Base-by-base conservation (phyloP, 2,329 filamentous ascomycete species). In the Cercospora sesami region DNA sequence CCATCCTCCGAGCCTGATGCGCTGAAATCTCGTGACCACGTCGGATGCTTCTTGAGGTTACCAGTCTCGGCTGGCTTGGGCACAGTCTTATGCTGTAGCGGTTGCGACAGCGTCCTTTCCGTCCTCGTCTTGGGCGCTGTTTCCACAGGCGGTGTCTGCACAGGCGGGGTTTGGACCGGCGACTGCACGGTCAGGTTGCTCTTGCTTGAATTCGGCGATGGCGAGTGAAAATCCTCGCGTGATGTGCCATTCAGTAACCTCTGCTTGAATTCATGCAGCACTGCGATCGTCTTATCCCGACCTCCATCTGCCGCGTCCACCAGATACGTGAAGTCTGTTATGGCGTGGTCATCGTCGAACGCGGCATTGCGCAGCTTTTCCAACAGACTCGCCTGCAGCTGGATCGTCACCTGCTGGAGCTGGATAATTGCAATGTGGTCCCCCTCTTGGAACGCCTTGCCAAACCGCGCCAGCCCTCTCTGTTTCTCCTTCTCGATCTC, bases 401-500 rank as follows among this genome's bases (percentile, higher is more conserved):
- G 70, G 21, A 77, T 76, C 1, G 73, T 75, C 63, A 78, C 74
- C 57, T 74, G 69, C 70, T 76, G 75, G 64, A 78, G 67, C 42
- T 75, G 72, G 9, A 76, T 75, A 53, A 78, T 71, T 14, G 75
- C 74, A 8, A 75, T 68, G 36, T 74, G 65, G 65, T 78, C 77
- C n/a, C 76, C 77, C 16, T 72, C 60, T 45, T 77, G 73, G 62
- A 78, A 78, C 8, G 70, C 73, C 51, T 72, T 69, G 6, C 76
- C 77, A 31, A 77, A 77, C 4, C 75, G 68, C 14, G 67, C 65
- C 33, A 77, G 60, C 14, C 76, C 77, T n/a, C 73, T 65, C 60
- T 74, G 68, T 69, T 74, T 74, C 68, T 78, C 77, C 26, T 67
- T 71, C 68, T 78, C 75, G 60, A 78, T 78, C 70, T 77, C 77